Evolutionary conservation across 2,329 filamentous ascomycete species (phyloP).

Genomic region (Pestalotiopsis sp.): DNA sequence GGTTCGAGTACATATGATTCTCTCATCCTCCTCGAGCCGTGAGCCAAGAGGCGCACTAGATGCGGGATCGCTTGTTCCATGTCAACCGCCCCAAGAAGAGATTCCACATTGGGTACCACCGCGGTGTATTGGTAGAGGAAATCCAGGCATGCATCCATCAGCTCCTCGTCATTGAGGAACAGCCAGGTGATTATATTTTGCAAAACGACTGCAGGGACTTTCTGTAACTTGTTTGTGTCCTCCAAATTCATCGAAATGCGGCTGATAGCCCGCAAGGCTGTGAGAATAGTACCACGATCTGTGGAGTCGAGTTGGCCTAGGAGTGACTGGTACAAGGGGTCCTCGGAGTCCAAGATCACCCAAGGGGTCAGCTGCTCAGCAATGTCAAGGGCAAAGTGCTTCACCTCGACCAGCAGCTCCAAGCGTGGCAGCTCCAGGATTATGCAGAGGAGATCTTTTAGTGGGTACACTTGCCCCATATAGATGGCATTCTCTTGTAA

Average conservation of each 20-base stretch:
- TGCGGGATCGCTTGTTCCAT: constrained; percentile 74
- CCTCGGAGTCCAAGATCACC: constrained; percentile 69
- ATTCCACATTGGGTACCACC: constrained; percentile 80
- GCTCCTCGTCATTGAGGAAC: constrained; percentile 84
- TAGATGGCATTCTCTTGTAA: constrained; percentile 85
- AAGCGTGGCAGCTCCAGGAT: constrained; percentile 75
- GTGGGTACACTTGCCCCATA: constrained; percentile 72
- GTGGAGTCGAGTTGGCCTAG: constrained; percentile 64
- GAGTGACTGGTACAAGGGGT: constrained; percentile 79
- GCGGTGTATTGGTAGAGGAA: constrained; percentile 96
- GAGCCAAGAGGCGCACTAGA: constrained; percentile 76
- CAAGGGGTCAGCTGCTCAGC: constrained; percentile 88
- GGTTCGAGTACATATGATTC: constrained; percentile 61
- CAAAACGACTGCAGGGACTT: constrained; percentile 68
- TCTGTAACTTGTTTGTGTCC: constrained; percentile 74
- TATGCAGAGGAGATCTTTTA: constrained; percentile 84
- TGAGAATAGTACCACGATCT: constrained; percentile 83
- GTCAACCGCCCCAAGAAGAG: constrained; percentile 63
- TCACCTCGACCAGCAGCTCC: constrained; percentile 77
- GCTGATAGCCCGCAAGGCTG: constrained; percentile 77
- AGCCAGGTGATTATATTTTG: constrained; percentile 74
- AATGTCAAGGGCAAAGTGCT: constrained; percentile 89
- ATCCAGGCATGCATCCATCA: constrained; percentile 86
- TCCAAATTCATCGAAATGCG: constrained; percentile 88
- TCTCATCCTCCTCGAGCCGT: constrained; percentile 67